Evolutionary conservation across 1,284 basidiomycete genomes (phyloP).

Genomic region (Ceratobasidium theobromae): DNA sequence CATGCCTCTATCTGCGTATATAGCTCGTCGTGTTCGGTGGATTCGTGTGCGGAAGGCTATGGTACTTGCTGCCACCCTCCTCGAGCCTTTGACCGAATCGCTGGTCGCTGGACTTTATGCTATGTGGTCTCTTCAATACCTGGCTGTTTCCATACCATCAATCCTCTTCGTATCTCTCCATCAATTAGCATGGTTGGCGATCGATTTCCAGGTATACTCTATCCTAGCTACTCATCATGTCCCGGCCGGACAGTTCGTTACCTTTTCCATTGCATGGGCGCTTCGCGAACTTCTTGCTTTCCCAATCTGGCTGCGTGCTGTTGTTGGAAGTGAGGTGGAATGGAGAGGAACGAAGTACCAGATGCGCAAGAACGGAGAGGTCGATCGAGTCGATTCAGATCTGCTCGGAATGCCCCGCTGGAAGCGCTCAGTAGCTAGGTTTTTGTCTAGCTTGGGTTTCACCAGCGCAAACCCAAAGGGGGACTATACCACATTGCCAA

Average conservation of each 20-base stretch:
- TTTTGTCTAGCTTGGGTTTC: background rate
- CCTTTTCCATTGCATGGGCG: conserved; percentile 75
- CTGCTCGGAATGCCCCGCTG: conserved; percentile 17
- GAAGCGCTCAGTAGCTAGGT: conserved; percentile 8
- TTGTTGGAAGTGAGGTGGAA: conserved; percentile 73
- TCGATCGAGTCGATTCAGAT: conserved; percentile 37
- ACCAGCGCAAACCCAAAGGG: background rate
- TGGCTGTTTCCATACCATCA: conserved; percentile 58
- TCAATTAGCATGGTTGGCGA: conserved; percentile 57
- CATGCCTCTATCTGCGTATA: conserved; percentile 78
- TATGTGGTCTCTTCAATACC: conserved; percentile 55
- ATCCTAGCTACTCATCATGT: conserved; percentile 71
- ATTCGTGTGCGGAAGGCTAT: conserved; percentile 92
- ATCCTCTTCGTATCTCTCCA: conserved; percentile 65
- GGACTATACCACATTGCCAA: conserved; percentile 4
- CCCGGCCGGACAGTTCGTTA: conserved; percentile 42
- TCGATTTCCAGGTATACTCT: conserved; percentile 53
- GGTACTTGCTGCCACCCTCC: conserved; percentile 77
- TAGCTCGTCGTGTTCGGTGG: conserved; percentile 87
- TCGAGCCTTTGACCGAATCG: conserved; percentile 89
- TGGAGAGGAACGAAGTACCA: conserved; percentile 79
- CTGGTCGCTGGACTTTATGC: conserved; percentile 68
- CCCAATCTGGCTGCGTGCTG: conserved; percentile 81
- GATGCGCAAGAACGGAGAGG: conserved; percentile 66
- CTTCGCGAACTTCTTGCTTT: conserved; percentile 76